Evolutionary conservation across 148 eudicot species (phyloP), one percentile per base, ranked within the genome.

Genomic region (Polygonum maritimum): DNA sequence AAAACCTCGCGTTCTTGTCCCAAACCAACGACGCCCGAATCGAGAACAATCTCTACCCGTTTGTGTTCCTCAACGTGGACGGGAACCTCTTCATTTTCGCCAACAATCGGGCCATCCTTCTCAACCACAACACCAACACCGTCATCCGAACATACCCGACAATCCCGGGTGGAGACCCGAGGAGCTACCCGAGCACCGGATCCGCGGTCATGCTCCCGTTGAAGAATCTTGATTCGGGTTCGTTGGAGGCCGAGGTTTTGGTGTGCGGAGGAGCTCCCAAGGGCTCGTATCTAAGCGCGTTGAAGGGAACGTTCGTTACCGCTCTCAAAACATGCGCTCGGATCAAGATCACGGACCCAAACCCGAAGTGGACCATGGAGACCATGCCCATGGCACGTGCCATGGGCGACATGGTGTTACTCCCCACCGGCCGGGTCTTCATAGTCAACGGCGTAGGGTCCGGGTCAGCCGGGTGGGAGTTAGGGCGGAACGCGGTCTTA

Each of bases 1-100:
- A 76, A 40, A 26, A 12, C 19, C 80, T 92, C 10, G 87, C 84
- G 0, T 89, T 92, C 75, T 69, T 92, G 21, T 79, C 33, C 3
- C 41, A 89, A 71, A 87, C 88, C 0, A 82, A 75, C 75, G 94
- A 88, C 5, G 80, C 65, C 0, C 22, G 48, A 0, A 45, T 69
- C 1, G 94, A 90, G 81, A 88, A 92, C 76, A 92, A 92, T 76
- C 73, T 92, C 18, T 92, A 92, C 79, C 98, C 98, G 0, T 89
- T 89, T 63, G 90, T 91, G 3, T 88, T 89, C 52, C 79, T 91
- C 3, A 83, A 88, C 39, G 77, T 79, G 0, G 92, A 90, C 15
- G 98, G 97, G 0, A 84, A 93, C 49, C 73, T 93, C 38, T 88
- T 93, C 19, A 83, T 93, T 10, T 93, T 93, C 75, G 98, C 98